Percentiles rank a stretch among this genome's conserved stretches.
Conservation (phyloP, 2,329 filamentous ascomycete genomes). For the Celoporthe dispersa region DNA sequence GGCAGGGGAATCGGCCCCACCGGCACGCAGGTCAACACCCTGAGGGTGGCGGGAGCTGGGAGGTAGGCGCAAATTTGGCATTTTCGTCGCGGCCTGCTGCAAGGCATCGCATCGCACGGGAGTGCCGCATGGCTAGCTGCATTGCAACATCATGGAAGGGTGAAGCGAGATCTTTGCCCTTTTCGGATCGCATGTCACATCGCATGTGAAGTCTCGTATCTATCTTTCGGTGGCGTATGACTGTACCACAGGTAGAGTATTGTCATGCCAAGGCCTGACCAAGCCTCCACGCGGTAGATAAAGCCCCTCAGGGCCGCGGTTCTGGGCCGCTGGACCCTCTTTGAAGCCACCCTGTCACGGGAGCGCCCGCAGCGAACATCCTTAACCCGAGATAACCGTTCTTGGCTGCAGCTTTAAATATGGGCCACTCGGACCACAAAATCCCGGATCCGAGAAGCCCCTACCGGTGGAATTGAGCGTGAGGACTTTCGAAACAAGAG, state of each 20-base stretch:
- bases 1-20: not conserved
- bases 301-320: not conserved
- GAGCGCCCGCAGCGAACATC: conserved; percentile 1
- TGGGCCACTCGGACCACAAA: not conserved
- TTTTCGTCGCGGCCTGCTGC: not conserved
- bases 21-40: not conserved
- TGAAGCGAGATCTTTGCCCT: not conserved
- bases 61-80: not conserved
- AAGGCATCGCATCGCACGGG: not conserved
- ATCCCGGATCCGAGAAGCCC: not conserved
- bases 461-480: not conserved
- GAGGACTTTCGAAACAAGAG: not conserved
- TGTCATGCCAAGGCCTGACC: conserved; percentile 1
- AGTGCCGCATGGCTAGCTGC: not conserved
- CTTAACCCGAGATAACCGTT: not conserved
- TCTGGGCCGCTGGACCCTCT: not conserved
- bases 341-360: not conserved
- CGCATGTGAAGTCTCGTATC: not conserved
- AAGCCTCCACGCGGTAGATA: not conserved
- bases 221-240: not conserved
- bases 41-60: not conserved
- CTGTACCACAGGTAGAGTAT: not conserved
- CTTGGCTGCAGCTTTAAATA: not conserved
- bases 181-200: not conserved
- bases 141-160: not conserved